Base-by-base conservation (phyloP, 495 filamentous ascomycete species). In the Xylaria flabelliformis region DNA sequence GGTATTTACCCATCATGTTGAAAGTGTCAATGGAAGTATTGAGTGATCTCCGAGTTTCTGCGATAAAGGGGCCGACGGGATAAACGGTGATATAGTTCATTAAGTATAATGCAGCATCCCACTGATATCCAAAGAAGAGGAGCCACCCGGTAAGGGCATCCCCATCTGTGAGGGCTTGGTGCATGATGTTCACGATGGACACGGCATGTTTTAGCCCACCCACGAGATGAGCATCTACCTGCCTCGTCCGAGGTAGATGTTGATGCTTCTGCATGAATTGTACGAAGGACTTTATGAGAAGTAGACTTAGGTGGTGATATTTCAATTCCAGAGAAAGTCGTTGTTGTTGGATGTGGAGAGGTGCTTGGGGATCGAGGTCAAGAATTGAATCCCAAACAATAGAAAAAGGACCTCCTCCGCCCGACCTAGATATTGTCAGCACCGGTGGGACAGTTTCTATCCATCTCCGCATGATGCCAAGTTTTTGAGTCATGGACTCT, bases 21-120 rank as follows among this genome's bases (percentile, higher is more conserved):
- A 55, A 21, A 15, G 51, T 55, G 13, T 55, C 51, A 29, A 55
- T 29, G 24, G 51, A 55, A 5, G 24, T 55, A 24, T 10, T 58
- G 53, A 51, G 53, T 55, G 53, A 56, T 69, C 39, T 69, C 34
- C 51, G 51, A 55, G 51, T 55, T 12, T 55, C 51, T 29, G 51
- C 10, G 51, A 24, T 24, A 12, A 55, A 55, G 10, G 24, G 21
- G 9, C 51, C 51, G 24, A 29, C 24, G 26, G 51, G 51, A 29
- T 12, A 55, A 12, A 21, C 24, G 10, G 51, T 55, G 21, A 55
- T 55, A 29, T 55, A 55, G 8, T 55, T 55, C 12, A 29, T 29
- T 29, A 55, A 55, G 51, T 55, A 55, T 55, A 29, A 55, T 55
- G 51, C 26, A 55, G 51, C 51, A 55, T 55, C 51, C 51, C 51